Conservation (phyloP, 129 eudicot genomes). For the Gnaphalium uliginosum region DNA sequence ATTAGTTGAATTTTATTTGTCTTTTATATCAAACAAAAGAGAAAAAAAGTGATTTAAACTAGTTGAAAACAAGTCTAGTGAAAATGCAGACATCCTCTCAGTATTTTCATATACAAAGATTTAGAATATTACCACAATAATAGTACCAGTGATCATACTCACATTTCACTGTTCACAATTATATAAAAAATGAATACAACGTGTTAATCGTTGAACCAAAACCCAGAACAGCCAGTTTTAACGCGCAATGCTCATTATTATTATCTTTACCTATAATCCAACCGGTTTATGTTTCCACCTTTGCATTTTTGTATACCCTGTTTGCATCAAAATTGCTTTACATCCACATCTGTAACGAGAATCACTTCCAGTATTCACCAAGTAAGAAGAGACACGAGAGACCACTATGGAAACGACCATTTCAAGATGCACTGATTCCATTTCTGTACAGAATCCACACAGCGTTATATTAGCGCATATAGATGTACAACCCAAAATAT, state of each 20-base stretch:
- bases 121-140: too few relatives aligned
- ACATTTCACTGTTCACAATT: neutral
- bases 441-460: neutral
- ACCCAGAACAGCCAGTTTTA: too few relatives aligned
- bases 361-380: too few relatives aligned
- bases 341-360: too few relatives aligned
- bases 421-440: neutral
- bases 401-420: neutral
- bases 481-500: slow-evolving; percentile 1
- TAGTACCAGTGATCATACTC: neutral
- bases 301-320: neutral
- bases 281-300: neutral
- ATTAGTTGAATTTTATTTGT: neutral
- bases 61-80: neutral
- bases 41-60: too few relatives aligned
- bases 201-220: too few relatives aligned
- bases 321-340: too few relatives aligned
- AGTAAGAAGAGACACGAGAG: neutral
- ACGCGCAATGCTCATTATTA: too few relatives aligned
- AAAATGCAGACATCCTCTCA: neutral
- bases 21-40: too few relatives aligned
- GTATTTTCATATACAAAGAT: too few relatives aligned
- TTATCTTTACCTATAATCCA: too few relatives aligned
- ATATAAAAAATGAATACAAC: neutral
- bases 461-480: neutral